phyloP scores from a whole-genome alignment of 169 alveolate genomes.

The Babesia bovis region DNA sequence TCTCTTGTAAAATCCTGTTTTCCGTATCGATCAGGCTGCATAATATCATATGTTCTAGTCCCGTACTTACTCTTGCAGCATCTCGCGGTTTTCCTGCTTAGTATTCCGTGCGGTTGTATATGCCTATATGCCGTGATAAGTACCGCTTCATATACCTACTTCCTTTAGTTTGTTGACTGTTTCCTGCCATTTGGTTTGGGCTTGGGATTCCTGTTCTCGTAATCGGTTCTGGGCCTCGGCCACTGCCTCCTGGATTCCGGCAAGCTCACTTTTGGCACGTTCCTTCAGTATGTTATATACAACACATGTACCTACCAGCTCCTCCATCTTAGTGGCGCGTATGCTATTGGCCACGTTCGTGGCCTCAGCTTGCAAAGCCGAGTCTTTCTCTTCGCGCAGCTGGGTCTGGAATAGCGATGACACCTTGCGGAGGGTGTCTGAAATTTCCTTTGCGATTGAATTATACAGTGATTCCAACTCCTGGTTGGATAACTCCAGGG shows the following conservation, averaged over 20 bases:
- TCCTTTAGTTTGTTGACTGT: not conserved
- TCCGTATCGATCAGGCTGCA: constrained; percentile 33
- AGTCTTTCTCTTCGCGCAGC: constrained; percentile 17
- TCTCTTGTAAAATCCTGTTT: not conserved
- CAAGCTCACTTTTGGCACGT: constrained; percentile 11
- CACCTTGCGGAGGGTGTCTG: constrained; percentile 13
- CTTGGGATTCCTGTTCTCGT: constrained; percentile 10
- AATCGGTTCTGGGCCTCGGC: constrained; percentile 5
- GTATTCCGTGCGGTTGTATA: not conserved
- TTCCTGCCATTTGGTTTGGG: constrained; percentile 14
- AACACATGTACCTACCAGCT: constrained; percentile 12
- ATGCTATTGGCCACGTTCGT: constrained; percentile 14
- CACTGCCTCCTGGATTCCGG: constrained; percentile 1
- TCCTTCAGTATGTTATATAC: not conserved
- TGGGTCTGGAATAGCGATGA: constrained; percentile 9
- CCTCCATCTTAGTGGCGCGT: constrained; percentile 21
- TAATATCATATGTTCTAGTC: not conserved
- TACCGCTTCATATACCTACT: not conserved
- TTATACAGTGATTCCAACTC: constrained; percentile 17
- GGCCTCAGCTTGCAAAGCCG: constrained; percentile 13
- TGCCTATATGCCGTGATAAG: not conserved
- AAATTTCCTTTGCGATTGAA: constrained; percentile 11
- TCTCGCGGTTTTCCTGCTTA: constrained; percentile 29
- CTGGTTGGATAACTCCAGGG: constrained; percentile 14
- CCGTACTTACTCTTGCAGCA: constrained; percentile 31